Conservation (phyloP, 805 yeast species). For the Gaillardinia entomophila region DNA sequence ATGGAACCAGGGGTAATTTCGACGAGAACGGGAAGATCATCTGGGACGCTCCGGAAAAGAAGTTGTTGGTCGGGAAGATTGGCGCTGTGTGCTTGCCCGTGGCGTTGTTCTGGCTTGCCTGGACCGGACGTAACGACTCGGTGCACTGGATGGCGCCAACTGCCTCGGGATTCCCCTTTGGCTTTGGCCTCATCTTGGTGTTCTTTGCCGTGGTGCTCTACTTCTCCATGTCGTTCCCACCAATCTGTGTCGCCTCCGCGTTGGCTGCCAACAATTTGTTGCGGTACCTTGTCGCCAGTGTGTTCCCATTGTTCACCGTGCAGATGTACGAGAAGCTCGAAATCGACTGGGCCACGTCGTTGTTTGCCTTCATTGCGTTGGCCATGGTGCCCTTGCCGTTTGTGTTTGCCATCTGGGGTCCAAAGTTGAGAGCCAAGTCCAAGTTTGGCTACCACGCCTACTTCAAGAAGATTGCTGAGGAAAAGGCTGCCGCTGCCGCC, state of each 20-base stretch:
- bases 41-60: slow-evolving; percentile 55
- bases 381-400: slow-evolving; percentile 74
- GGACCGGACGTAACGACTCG: slow-evolving; percentile 51
- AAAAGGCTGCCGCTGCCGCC: slow-evolving; percentile 12
- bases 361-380: slow-evolving; percentile 60
- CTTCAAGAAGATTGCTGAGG: slow-evolving; percentile 14
- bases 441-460: slow-evolving; percentile 54
- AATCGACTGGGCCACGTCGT: slow-evolving; percentile 74
- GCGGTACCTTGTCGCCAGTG: slow-evolving; percentile 70
- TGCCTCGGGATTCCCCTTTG: slow-evolving; percentile 73
- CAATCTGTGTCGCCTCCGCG: slow-evolving; percentile 76
- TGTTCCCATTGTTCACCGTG: slow-evolving; percentile 77
- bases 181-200: slow-evolving; percentile 65
- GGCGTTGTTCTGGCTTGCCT: slow-evolving; percentile 74
- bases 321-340: slow-evolving; percentile 75
- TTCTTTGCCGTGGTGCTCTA: slow-evolving; percentile 68
- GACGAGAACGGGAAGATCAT: slow-evolving; percentile 51
- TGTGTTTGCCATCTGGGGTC: slow-evolving; percentile 57
- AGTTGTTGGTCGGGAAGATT: slow-evolving; percentile 55
- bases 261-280: slow-evolving; percentile 81
- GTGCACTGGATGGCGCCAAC: slow-evolving; percentile 78
- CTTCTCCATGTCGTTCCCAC: slow-evolving; percentile 68
- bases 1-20: slow-evolving; percentile 54
- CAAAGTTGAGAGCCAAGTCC: slow-evolving; percentile 48
- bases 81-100: slow-evolving; percentile 66